Evolutionary conservation across 2,329 filamentous ascomycete genomes (phyloP), one percentile per base, ranked within the genome.

Genomic region (Colletotrichum camelliae): DNA sequence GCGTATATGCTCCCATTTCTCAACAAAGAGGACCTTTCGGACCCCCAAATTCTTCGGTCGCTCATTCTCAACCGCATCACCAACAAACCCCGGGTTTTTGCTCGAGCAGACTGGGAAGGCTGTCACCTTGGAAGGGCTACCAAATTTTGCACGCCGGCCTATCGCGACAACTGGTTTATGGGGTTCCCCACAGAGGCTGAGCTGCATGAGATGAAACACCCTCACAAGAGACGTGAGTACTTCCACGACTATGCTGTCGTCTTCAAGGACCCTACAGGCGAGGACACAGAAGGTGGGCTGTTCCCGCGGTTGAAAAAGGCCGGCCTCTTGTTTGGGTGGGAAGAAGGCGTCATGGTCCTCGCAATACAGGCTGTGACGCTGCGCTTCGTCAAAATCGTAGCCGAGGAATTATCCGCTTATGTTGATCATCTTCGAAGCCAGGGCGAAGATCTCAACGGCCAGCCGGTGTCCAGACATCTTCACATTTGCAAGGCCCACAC

Each of bases 141-240:
- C 55, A 64, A 64, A 12, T 27, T 67, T 8, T 48, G 58, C 15
- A 5, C 52, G 27, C 12, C 18, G 4, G 43, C 27, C 3, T 70
- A 67, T 16, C 48, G 37, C 66, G 74, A 76, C n/a, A 68, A 55
- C 16, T 70, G 70, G 33, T 76, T 74, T 58, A 67, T 74, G 70
- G 70, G 58, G 7, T 74, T 75, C 15, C 68, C 60, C 5, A 29
- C 68, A 24, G 31, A 37, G 37, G 13, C 29, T 6, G 58, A 55
- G 37, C 4, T 43, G 29, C 29, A 9, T 24, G 12, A 21, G 12
- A 31, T 37, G 43, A 58, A 70, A 27, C 39, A 31, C n/a, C 21
- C 15, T 13, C 27, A 37, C 10, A 24, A 48, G 18, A 35, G 18
- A 55, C 24, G 58, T 21, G 55, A 58, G 27, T 16, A 16, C 27